Conservation (phyloP, 2,329 filamentous ascomycete species). For the Arthroderma uncinatum region DNA sequence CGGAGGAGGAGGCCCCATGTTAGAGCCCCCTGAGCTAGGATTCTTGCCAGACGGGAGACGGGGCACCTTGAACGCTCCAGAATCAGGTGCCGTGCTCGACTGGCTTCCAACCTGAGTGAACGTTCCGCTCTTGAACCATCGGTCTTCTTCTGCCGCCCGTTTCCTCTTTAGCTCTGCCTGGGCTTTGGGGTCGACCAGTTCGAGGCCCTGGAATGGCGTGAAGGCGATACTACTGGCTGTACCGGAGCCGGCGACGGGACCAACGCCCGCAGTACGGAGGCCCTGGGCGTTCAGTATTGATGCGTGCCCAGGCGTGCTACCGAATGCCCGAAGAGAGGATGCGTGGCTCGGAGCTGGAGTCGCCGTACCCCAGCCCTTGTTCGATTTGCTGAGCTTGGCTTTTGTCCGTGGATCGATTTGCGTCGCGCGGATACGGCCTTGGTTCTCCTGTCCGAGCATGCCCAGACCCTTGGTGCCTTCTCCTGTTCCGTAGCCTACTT, state of each 20-base stretch:
- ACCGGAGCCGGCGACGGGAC: constrained; percentile 54
- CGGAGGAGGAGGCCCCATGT: constrained; percentile 32
- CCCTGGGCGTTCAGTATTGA: constrained; percentile 53
- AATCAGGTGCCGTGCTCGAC: constrained; percentile 14
- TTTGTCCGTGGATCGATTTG: constrained; percentile 90
- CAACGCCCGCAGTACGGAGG: constrained; percentile 70
- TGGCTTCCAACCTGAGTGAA: constrained; percentile 69
- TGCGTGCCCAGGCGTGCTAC: constrained; percentile 49
- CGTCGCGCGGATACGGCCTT: constrained; percentile 74
- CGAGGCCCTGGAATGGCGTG: constrained; percentile 85
- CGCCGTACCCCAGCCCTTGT: constrained; percentile 77
- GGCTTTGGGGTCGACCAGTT: constrained; percentile 87
- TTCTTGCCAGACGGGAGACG: constrained; percentile 63
- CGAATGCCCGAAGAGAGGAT: constrained; percentile 73
- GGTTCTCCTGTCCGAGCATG: constrained; percentile 84
- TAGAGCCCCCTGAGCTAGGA: constrained; percentile 37
- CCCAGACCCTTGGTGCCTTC: constrained; percentile 80
- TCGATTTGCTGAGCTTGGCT: constrained; percentile 88
- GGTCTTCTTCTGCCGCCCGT: constrained; percentile 83
- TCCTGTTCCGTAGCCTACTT: constrained; percentile 79
- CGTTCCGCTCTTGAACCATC: constrained; percentile 94
- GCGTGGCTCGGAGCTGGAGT: constrained; percentile 52
- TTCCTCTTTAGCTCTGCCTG: constrained; percentile 81
- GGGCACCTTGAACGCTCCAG: constrained; percentile 63
- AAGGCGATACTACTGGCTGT: constrained; percentile 84